Evolutionary conservation across 352 stramenopile genomes (phyloP).

Genomic region (Pythium plurisporium): DNA sequence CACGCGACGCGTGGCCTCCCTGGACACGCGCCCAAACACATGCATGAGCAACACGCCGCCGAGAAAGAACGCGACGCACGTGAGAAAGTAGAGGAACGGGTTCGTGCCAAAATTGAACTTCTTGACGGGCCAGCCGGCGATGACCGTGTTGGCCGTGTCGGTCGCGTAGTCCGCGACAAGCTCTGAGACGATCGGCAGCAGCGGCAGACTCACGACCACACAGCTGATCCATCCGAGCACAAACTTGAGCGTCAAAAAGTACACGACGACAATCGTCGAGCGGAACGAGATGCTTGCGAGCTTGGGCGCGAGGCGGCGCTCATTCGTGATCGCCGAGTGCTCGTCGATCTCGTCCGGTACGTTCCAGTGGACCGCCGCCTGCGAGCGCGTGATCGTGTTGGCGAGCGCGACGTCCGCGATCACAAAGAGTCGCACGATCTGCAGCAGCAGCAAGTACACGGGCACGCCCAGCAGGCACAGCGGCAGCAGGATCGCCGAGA

Average conservation of each 20-base stretch:
- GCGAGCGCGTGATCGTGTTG: conserved; percentile 50
- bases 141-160: conserved; percentile 13
- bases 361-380: conserved; percentile 15
- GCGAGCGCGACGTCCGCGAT: conserved; percentile 53
- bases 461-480: conserved; percentile 64
- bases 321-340: background rate
- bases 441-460: conserved; percentile 61
- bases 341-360: conserved; percentile 5
- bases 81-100: conserved; percentile 25
- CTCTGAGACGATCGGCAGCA: conserved; percentile 28
- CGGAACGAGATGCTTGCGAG: conserved; percentile 16
- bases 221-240: conserved; percentile 29
- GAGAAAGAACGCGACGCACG: conserved; percentile 21
- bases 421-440: conserved; percentile 41
- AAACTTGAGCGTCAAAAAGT: conserved; percentile 46
- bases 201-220: conserved; percentile 21
- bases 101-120: conserved; percentile 32
- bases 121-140: conserved; percentile 17
- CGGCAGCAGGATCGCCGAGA: conserved; percentile 48
- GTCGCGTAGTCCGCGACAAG: conserved; percentile 24
- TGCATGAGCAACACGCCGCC: conserved; percentile 24
- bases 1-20: conserved; percentile 17
- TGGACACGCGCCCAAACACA: conserved; percentile 22
- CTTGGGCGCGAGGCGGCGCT: conserved; percentile 13
- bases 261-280: conserved; percentile 31